Base-by-base conservation (phyloP, 805 yeast species). In the Priceomyces carsonii region DNA sequence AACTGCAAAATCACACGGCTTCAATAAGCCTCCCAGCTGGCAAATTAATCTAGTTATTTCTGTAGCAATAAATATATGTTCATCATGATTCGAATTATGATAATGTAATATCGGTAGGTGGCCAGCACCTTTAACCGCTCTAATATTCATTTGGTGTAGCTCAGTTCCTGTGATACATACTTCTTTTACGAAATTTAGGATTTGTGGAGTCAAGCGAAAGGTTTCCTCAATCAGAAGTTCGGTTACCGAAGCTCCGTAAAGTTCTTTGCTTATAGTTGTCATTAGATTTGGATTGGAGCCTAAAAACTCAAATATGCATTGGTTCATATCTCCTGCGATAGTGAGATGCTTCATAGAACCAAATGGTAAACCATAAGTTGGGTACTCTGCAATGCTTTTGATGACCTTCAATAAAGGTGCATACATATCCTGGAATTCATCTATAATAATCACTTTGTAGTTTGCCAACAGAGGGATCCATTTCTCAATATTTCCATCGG, bases 371-470 rank as follows among this genome's bases (percentile, higher is more conserved):
- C 39, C 53, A 4, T 28, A 19, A 3, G 61, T 55, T 5, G 66
- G 69, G 40, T 66, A 63, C 0, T 68, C 43, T 2, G 76, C 57
- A 1, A 64, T 51, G 4, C 55, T 50, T 27, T 48, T 44, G 3
- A 81, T 57, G 2, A 83, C 51, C 13, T 66, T 65, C 17, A 75
- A 47, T 14, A 82, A 57, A 7, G 64, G 66, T 0, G 73, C 71
- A 42, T 79, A 75, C 51, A 83, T 66, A 55, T 85, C 91, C 51
- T 85, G 91, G 48, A 79, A 80, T 51, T 85, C 91, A 58, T 85
- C 91, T 8, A 84, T 79, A 1, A 85, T 55, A 0, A 81, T 66
- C 2, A 54, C 66, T 32, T 53, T 57, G 36, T 55, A 59, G 9
- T 46, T 42, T 5, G 45, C 42, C 26, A 67, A 30, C 21, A 51